Base-by-base conservation (phyloP, 2,329 filamentous ascomycete genomes). In the Fusarium sp. region DNA sequence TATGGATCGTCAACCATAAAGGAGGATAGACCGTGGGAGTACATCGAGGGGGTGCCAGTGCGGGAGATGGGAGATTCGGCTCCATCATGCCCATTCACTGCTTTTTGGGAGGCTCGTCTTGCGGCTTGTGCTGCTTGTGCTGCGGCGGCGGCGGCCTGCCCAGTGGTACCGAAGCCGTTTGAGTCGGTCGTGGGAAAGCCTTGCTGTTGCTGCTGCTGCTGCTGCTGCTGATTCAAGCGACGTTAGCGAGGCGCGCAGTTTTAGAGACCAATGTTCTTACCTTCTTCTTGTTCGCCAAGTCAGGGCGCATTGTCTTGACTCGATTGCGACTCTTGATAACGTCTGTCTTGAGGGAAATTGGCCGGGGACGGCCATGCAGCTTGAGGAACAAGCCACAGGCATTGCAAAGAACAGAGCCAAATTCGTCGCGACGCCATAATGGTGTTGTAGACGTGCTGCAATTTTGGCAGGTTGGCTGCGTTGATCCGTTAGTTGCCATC, bases 281-380 rank as follows among this genome's bases (percentile, higher is more conserved):
- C 88, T 96, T 96, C 78, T 93, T 88, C 77, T 88, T 93, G 71
- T 92, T 90, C 42, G 88, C 87, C 62, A 91, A 85, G 70, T 93
- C 91, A 9, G 90, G 86, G 49, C 86, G 85, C 76, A 87, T 85
- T 25, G 93, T 95, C 83, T 98, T 98, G 69, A 98, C 94, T 65
- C 95, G 88, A 79, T 99, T 99, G 72, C 95, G 92, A 81, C 93
- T 97, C 83, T 99, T 99, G 81, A 99, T 99, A 68, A 98, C 94
- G 81, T 99, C 95, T 44, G 95, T 98, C 84, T 99, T 99, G 70
- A 99, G 85, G 70, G 92, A 96, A 75, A 97, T 97, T 68, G 95
- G 95, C 53, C 95, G 89, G 58, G 95, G 88, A 23, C 93, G 90
- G 64, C 93, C 93, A 75, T 99, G 95, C 68, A 99, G 84, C 84